phyloP scores from a whole-genome alignment of 2,329 filamentous ascomycete genomes.

The Penicillium brasilianum region DNA sequence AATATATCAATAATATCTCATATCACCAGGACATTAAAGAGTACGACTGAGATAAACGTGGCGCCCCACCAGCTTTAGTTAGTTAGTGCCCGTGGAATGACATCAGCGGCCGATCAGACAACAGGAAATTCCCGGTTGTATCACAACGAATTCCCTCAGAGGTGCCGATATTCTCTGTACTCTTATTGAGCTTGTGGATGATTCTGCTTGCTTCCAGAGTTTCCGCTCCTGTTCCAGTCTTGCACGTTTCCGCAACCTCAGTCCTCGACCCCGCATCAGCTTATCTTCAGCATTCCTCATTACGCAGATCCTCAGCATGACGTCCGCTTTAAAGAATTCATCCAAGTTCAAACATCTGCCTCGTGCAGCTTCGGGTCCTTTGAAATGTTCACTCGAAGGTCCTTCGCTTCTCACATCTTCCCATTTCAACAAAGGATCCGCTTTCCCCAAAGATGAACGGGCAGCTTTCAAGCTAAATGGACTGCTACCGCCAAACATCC shows the following conservation, averaged over 20 bases:
- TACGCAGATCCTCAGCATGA: not conserved
- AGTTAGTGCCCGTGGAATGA: not conserved
- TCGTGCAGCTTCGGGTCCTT: conserved; percentile 35
- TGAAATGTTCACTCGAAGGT: conserved; percentile 38
- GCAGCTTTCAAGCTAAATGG: conserved; percentile 72
- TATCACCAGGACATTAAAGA: not conserved
- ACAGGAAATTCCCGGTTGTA: conserved; percentile 2
- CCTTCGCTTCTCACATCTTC: conserved; percentile 64
- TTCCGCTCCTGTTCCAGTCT: not conserved
- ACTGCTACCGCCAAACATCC: conserved; percentile 72
- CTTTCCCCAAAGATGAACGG: conserved; percentile 73
- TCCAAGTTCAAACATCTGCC: conserved; percentile 37
- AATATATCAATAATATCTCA: too few relatives aligned
- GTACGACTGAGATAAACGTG: not conserved
- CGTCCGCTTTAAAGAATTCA: not conserved
- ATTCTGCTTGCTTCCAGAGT: not conserved
- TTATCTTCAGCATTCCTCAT: not conserved
- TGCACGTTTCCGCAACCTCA: not conserved
- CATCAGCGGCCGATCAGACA: not conserved
- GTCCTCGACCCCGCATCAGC: not conserved
- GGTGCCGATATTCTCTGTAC: not conserved
- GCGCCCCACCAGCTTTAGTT: not conserved
- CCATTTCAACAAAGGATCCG: conserved; percentile 83
- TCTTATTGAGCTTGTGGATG: not conserved
- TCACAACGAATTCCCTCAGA: not conserved